Percentiles rank a stretch among this genome's conserved stretches.
phyloP scores from a whole-genome alignment of 1,284 basidiomycete genomes.

The Sanghuangporus weigelae region DNA sequence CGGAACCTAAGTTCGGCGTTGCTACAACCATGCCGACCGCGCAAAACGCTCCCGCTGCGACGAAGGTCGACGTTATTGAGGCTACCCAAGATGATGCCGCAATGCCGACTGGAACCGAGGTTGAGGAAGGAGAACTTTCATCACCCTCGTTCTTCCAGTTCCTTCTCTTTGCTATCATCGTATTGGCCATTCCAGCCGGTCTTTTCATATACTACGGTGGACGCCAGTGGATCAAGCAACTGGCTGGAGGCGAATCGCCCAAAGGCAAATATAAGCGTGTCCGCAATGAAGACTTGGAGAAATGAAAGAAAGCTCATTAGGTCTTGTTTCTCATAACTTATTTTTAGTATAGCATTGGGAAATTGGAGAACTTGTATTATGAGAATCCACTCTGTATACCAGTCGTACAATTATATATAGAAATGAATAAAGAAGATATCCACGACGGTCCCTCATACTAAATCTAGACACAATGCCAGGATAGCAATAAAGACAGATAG shows the following conservation, averaged over 20 bases:
- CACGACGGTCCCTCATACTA: not conserved
- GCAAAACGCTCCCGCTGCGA: slow-evolving; percentile 18
- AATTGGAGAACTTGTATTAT: not conserved
- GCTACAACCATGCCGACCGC: slow-evolving; percentile 18
- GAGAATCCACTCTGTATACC: not conserved
- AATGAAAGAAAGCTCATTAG: slow-evolving; percentile 30
- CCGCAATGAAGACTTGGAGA: slow-evolving; percentile 45
- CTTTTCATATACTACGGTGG: slow-evolving; percentile 59
- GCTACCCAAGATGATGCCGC: slow-evolving; percentile 9
- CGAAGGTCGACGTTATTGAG: slow-evolving; percentile 1
- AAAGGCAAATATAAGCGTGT: slow-evolving; percentile 42
- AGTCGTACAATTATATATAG: not conserved
- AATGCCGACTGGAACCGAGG: slow-evolving; percentile 15
- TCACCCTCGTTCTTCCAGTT: slow-evolving; percentile 33
- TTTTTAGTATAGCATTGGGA: not conserved
- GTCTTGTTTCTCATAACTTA: not conserved
- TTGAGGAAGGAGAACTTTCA: slow-evolving; percentile 24
- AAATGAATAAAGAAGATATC: not conserved
- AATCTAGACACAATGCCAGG: not conserved
- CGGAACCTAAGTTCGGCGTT: slow-evolving; percentile 8
- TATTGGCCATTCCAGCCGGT: slow-evolving; percentile 42
- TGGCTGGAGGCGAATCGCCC: slow-evolving; percentile 32
- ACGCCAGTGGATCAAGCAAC: slow-evolving; percentile 37
- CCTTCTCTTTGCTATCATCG: slow-evolving; percentile 40
- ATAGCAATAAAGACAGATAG: not conserved